These are phyloP conservation scores for Hypericum androsaemum DNA, from an alignment of 345 rosid genomes.

Conservation along the genomic window DNA sequence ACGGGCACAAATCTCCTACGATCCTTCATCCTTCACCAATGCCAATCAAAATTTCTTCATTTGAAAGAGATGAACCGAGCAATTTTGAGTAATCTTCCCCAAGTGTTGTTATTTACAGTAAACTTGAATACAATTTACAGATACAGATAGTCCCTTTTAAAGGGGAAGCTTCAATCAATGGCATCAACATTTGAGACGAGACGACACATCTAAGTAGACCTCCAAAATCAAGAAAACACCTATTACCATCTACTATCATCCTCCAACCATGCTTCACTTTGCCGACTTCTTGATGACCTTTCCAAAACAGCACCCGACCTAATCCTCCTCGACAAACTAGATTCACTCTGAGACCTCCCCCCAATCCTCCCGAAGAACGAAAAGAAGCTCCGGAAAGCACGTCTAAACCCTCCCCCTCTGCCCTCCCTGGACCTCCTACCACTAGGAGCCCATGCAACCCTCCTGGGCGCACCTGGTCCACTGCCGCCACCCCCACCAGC, in stretches of 20 bases:
- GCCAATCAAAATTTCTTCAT: constrained; percentile 17
- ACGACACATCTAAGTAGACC: constrained; percentile 5
- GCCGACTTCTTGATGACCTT: constrained; percentile 26
- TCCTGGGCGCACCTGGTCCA: constrained; percentile 33
- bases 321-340: constrained; percentile 25
- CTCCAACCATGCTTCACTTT: constrained; percentile 11
- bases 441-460: constrained; percentile 39
- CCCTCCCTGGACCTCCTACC: constrained; percentile 41
- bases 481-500: constrained; percentile 38
- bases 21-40: too few species aligned
- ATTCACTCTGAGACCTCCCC: constrained; percentile 2
- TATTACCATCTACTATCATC: constrained; percentile 15
- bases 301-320: constrained; percentile 16
- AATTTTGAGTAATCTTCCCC: constrained; percentile 14
- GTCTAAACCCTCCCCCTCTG: constrained; percentile 35
- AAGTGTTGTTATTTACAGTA: constrained; percentile 31
- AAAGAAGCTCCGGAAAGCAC: constrained; percentile 30
- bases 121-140: constrained; percentile 17
- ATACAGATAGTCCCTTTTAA: constrained; percentile 18
- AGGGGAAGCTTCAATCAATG: constrained; percentile 14
- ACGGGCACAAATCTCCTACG: constrained; percentile 10
- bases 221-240: constrained; percentile 1
- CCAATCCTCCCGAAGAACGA: constrained; percentile 37
- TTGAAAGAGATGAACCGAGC: constrained; percentile 2
- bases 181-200: constrained; percentile 7